phyloP scores from a whole-genome alignment of 2,329 filamentous ascomycete genomes.

The Colletotrichum tropicicola region DNA sequence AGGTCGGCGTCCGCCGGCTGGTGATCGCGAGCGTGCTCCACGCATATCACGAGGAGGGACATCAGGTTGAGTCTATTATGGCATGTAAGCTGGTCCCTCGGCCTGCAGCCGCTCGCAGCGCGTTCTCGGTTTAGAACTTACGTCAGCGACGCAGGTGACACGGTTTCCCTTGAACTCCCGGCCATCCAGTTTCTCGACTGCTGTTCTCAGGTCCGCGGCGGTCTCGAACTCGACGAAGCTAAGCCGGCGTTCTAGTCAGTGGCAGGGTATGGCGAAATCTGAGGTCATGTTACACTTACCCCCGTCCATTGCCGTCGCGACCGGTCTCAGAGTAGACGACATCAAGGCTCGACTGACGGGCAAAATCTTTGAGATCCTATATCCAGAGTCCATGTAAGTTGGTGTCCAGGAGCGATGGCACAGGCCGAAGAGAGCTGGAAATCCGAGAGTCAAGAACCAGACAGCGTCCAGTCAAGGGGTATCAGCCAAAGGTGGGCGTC shows the following conservation, averaged over 20 bases:
- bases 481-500: conserved; percentile 5
- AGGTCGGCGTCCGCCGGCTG: conserved; percentile 70
- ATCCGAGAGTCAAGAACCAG: conserved; percentile 15
- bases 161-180: conserved; percentile 91
- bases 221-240: conserved; percentile 99
- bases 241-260: conserved; percentile 10
- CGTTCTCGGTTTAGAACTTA: conserved; percentile 55
- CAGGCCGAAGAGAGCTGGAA: conserved; percentile 20
- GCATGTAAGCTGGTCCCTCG: neutral
- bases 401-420: conserved; percentile 38
- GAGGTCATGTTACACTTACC: conserved; percentile 77
- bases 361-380: conserved; percentile 99
- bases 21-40: conserved; percentile 80
- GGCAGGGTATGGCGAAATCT: neutral
- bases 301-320: conserved; percentile 90
- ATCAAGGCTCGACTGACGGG: conserved; percentile 93
- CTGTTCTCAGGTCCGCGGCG: conserved; percentile 85
- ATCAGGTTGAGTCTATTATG: conserved; percentile 78
- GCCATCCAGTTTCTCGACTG: conserved; percentile 93
- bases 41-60: conserved; percentile 73
- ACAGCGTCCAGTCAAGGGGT: neutral
- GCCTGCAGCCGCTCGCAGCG: neutral
- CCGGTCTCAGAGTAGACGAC: conserved; percentile 98
- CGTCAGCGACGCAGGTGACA: conserved; percentile 88
- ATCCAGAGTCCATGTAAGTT: conserved; percentile 84